Base-by-base conservation (phyloP, 805 yeast species). In the Jamesozyma rosinii region DNA sequence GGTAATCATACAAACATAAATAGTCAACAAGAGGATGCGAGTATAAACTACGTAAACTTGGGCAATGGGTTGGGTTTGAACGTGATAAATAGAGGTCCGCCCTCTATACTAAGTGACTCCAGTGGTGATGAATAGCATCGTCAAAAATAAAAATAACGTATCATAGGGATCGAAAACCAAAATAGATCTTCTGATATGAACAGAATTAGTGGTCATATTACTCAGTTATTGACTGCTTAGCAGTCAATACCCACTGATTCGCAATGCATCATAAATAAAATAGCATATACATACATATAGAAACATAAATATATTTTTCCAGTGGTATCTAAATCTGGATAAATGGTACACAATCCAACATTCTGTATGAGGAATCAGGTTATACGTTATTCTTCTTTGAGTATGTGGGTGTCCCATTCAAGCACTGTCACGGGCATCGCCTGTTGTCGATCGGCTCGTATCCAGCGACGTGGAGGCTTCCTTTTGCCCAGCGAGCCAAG, bases 11-110 rank as follows among this genome's bases (percentile, higher is more conserved):
- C n/a, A 13, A 11, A 31, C n/a, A 17, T 11, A 17, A 31, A 15
- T 15, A 31, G 18, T 31, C 31, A 10, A n/a, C 13, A 21, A 18
- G 34, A 29, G 9, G 26, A 21, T 19, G 24, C 9, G 9, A 18
- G 33, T 4, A 45, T 42, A 14, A 47, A 51, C 14, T 55, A 44
- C 40, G 51, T 53, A 17, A 58, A 59, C 41, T 38, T 61, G n/a
- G 61, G 62, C 11, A 49, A 58, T 41, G 64, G 65, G 35, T 55
- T 62, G 33, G 66, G 63, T 5, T 36, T 67, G 15, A 60, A 61
- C 35, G 46, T 55, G 1, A 63, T 64, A 21, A 59, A 53, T 45
- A 58, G 61, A 42, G 56, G 61, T 9, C 68, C 70, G 3, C 71
- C 71, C 4, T 63, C 69, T 13, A 49, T 65, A 17, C 49, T 58